A percentile compares a stretch with the other conserved stretches of the same genome.
These are phyloP conservation scores for Ceratocystis colombiana DNA, from an alignment of 2,329 filamentous ascomycete species.

Conservation along the genomic window DNA sequence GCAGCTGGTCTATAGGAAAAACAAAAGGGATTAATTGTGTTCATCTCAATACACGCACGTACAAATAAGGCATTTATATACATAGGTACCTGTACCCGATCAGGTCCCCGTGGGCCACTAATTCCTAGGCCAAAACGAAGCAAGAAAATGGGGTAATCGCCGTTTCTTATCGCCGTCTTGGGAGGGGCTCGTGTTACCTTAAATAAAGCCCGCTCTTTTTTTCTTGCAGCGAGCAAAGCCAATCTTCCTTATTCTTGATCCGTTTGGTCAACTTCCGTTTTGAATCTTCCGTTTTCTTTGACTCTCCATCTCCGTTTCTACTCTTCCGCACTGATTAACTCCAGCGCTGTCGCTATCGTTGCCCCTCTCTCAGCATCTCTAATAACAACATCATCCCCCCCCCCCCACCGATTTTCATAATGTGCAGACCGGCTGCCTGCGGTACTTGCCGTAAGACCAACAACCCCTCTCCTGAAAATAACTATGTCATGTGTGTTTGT, in stretches of 20 bases:
- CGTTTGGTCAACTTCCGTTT: not conserved
- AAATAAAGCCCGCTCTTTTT: not conserved
- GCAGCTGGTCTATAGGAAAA: no score
- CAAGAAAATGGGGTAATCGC: not conserved
- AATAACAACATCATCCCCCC: not conserved
- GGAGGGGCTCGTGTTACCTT: not conserved
- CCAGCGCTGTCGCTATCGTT: not conserved
- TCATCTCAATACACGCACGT: not conserved
- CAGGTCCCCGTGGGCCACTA: not conserved
- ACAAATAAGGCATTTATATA: not conserved
- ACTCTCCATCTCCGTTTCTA: slow-evolving; percentile 6
- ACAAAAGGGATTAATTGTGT: not conserved
- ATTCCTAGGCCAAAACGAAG: not conserved
- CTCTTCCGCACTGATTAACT: not conserved
- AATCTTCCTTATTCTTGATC: no score
- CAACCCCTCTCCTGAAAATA: not conserved
- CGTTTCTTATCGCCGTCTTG: slow-evolving; percentile 5
- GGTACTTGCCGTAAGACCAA: slow-evolving; percentile 48
- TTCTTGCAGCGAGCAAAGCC: not conserved
- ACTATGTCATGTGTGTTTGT: no score
- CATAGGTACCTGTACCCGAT: not conserved
- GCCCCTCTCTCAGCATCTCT: not conserved
- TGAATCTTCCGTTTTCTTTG: not conserved
- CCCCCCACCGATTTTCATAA: slow-evolving; percentile 30
- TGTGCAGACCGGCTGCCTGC: slow-evolving; percentile 58